Conservation (phyloP, 2,329 filamentous ascomycete species). For the Colletotrichum gigasporum region DNA sequence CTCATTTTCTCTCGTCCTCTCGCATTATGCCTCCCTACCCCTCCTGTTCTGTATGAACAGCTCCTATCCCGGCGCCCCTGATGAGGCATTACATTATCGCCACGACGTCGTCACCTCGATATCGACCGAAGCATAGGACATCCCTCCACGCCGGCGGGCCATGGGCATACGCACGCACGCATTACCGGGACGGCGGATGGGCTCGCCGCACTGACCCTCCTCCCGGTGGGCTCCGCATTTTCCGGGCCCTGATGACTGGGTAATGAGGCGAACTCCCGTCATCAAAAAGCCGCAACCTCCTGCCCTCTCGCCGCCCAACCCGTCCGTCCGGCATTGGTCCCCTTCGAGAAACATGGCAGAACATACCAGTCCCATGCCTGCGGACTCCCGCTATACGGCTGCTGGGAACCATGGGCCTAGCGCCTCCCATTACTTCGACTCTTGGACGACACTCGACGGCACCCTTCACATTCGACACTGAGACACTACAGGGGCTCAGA, state of each 20-base stretch:
- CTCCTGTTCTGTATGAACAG: neutral
- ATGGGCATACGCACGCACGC: conserved; percentile 17
- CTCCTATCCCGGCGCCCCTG: neutral
- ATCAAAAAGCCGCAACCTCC: conserved; percentile 3
- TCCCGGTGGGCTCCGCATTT: conserved; percentile 14
- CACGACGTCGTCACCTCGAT: neutral
- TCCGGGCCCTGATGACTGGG: neutral
- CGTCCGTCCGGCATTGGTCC: too few species aligned
- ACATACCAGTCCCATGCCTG: too few species aligned
- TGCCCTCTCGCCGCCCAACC: neutral
- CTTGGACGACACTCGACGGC: too few species aligned
- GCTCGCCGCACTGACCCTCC: conserved; percentile 4
- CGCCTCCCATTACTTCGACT: too few species aligned
- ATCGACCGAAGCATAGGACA: neutral
- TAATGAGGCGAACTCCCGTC: neutral
- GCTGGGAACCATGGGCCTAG: too few species aligned
- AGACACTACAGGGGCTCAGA: too few species aligned
- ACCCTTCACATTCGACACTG: too few species aligned
- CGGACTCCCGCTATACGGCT: too few species aligned
- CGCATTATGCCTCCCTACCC: neutral
- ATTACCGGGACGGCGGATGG: neutral
- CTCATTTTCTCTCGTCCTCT: neutral
- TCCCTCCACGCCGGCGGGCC: neutral
- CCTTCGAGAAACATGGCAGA: too few species aligned
- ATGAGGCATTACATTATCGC: neutral